Base-by-base conservation (phyloP, 805 yeast genomes). In the Citeromyces matritensis region DNA sequence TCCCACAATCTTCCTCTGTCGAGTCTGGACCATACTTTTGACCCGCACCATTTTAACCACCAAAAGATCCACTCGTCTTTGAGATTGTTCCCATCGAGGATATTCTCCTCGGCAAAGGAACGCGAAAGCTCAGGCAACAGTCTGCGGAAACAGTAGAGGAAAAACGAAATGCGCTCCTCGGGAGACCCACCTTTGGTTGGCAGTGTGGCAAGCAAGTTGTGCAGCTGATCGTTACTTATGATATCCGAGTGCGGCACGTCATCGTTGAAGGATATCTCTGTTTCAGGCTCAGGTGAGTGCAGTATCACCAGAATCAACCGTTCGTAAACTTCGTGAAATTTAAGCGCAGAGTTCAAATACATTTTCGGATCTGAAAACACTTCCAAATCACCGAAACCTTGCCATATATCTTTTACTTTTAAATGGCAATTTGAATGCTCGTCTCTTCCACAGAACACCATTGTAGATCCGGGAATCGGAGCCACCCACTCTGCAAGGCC, bases 1-100 rank as follows among this genome's bases (percentile, higher is more conserved):
- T 86, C 97, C 97, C 97, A 86, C 5, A 84, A 62, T 37, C 95
- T 63, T 9, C 91, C 95, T 32, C 95, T 56, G 51, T 84, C 95
- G 36, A 63, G 64, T 38, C 79, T 66, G 28, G 85, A 76, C 69
- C 93, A 73, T 5, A 78, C 84, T 51, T 81, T 81, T 9, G 91
- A 70, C 13, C 95, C 95, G 45, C 82, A 70, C 65, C 81, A 86
- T 47, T 84, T 83, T 39, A 86, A 60, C 96, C 96, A 86, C 94
- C 95, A 86, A 26, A 83, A 65, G 15, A 85, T 59, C 96, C 96
- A 86, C 46, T 77, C 85, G 42, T 82, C 91, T 39, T 79, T 84
- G 37, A 70, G 62, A 27, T 65, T 60, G 34, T 60, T 61, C 26
- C 70, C 65, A 40, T 72, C 72, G 29, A 80, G 52, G 15, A 80